These are phyloP conservation scores for Cercospora sp. DNA, from an alignment of 2,329 filamentous ascomycete species.

Conservation along the genomic window DNA sequence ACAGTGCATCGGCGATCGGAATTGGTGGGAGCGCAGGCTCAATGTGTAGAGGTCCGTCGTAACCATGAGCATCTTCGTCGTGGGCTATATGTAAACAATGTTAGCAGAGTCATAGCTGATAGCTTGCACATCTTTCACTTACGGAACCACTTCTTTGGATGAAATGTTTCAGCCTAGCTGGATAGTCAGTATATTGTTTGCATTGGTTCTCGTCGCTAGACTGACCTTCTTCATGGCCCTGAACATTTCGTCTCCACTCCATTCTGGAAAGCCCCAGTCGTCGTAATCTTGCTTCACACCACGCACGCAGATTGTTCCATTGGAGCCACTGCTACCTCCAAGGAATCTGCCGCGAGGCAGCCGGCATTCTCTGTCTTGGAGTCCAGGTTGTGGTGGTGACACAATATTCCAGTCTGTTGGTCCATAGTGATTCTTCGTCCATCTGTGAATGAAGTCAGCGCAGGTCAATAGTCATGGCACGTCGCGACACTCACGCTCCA, in stretches of 20 bases:
- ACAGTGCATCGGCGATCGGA: constrained; percentile 31
- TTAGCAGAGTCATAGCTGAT: neutral
- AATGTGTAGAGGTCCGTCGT: constrained; percentile 32
- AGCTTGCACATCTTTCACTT: constrained; percentile 26
- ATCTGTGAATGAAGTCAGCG: constrained; percentile 30
- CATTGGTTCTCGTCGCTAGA: neutral
- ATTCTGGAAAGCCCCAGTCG: constrained; percentile 35
- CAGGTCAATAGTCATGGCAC: neutral
- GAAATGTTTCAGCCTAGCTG: constrained; percentile 31
- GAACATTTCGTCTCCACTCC: constrained; percentile 36
- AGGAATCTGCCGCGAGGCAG: constrained; percentile 48
- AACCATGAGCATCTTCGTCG: constrained; percentile 31
- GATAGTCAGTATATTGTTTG: neutral
- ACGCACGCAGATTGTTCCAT: constrained; percentile 49
- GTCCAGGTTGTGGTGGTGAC: constrained; percentile 43
- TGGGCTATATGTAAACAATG: constrained; percentile 7
- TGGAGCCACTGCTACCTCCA: constrained; percentile 47
- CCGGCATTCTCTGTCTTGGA: constrained; percentile 46
- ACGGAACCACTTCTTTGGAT: constrained; percentile 32
- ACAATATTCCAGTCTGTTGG: constrained; percentile 51
- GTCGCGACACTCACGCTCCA: constrained; percentile 39
- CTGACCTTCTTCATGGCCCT: constrained; percentile 34
- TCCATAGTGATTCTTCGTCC: constrained; percentile 47
- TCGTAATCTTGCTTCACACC: constrained; percentile 48
- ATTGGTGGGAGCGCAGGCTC: constrained; percentile 50